Percentiles rank a stretch among this genome's conserved stretches.
Evolutionary conservation across 441 rosid species (phyloP).

Genomic region (Adansonia grandidieri): DNA sequence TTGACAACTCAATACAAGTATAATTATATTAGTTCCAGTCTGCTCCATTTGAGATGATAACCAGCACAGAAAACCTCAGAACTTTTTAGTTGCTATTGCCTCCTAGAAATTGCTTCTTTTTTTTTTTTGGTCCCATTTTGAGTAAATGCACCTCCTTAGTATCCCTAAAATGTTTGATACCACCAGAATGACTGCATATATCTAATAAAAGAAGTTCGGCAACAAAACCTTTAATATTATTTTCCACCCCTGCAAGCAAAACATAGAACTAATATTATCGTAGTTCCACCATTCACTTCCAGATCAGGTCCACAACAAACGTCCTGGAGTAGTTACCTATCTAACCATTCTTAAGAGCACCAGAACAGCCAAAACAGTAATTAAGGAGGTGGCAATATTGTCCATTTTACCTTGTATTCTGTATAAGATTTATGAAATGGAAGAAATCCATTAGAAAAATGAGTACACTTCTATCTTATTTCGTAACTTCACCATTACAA

Average conservation of each 20-base stretch:
- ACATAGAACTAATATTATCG: not conserved
- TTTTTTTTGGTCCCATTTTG: not conserved
- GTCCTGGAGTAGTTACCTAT: not conserved
- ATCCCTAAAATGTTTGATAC: not conserved
- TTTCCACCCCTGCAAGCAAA: not conserved
- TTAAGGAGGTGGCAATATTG: not conserved
- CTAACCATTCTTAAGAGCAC: not conserved
- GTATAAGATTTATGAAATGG: not conserved
- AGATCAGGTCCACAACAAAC: not conserved
- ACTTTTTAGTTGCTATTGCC: slow-evolving; percentile 1
- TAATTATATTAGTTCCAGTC: not conserved
- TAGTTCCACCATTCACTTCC: not conserved
- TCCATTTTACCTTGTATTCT: not conserved
- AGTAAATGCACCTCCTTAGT: not conserved
- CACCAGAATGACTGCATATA: not conserved
- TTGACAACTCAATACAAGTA: not conserved
- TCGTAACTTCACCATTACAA: not conserved
- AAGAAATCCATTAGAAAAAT: not conserved
- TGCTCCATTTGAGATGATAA: not conserved
- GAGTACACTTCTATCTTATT: not conserved
- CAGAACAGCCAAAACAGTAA: not conserved
- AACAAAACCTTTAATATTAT: not conserved
- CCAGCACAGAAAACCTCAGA: not conserved
- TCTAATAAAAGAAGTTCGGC: not conserved
- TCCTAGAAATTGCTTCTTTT: not conserved